A percentile compares a stretch with the other conserved stretches of the same genome.
These are phyloP conservation scores for Emergomyces orientalis DNA, from an alignment of 2,329 filamentous ascomycete genomes.

Conservation along the genomic window DNA sequence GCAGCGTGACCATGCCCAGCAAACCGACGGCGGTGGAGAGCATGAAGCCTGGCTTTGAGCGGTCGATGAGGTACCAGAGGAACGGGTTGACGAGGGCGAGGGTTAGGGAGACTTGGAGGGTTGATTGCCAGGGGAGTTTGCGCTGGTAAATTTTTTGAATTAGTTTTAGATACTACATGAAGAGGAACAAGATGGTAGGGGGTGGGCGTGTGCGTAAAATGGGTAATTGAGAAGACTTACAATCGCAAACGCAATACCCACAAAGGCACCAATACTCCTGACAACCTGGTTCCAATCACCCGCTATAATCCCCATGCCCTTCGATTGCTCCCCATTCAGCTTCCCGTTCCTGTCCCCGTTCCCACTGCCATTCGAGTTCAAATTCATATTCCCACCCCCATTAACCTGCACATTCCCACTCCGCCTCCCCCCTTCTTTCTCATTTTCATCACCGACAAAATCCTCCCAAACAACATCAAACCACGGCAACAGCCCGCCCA, in stretches of 20 bases:
- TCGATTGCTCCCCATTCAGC: conserved; percentile 21
- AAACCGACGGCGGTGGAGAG: conserved; percentile 66
- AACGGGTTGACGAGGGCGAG: conserved; percentile 86
- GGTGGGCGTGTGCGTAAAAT: conserved; percentile 70
- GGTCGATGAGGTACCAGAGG: conserved; percentile 92
- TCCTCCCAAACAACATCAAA: conserved; percentile 68
- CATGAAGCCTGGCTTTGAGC: conserved; percentile 73
- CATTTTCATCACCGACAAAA: conserved; percentile 32
- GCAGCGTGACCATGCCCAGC: conserved; percentile 61
- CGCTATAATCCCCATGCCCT: conserved; percentile 19
- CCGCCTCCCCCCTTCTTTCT: conserved; percentile 11
- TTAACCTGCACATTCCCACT: conserved; percentile 20
- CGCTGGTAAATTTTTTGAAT: conserved; percentile 45
- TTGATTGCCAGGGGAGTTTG: conserved; percentile 85
- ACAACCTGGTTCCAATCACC: conserved; percentile 69
- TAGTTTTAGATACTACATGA: background rate
- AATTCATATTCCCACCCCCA: conserved; percentile 24
- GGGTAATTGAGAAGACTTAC: conserved; percentile 47
- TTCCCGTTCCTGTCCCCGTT: conserved; percentile 16
- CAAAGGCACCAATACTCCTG: conserved; percentile 59
- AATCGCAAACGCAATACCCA: conserved; percentile 70
- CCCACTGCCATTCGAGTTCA: conserved; percentile 19
- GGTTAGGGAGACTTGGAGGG: conserved; percentile 82
- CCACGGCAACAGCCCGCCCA: conserved; percentile 76
- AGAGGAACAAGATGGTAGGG: background rate